phyloP scores from a whole-genome alignment of 352 stramenopile genomes.

The Phytophthora litchii region DNA sequence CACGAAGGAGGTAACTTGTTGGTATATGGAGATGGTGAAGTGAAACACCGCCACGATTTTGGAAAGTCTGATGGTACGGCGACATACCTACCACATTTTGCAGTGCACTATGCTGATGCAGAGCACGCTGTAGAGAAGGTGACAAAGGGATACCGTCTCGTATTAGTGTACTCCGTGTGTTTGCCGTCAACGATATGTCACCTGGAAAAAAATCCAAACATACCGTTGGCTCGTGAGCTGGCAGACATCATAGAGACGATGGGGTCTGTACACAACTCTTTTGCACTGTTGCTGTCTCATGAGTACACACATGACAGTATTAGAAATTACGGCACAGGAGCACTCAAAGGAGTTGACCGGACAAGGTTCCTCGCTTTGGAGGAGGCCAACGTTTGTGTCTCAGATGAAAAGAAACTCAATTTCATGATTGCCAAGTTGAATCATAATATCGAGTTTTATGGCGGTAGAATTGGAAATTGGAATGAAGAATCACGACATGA shows the following conservation, averaged over 20 bases:
- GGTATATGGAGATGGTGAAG: not conserved
- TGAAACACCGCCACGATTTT: not conserved
- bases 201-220: not conserved
- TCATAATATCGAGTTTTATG: not conserved
- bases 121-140: not conserved
- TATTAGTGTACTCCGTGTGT: not conserved
- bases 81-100: not conserved
- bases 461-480: not conserved
- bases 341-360: constrained; percentile 15
- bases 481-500: not conserved
- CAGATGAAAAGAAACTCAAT: not conserved
- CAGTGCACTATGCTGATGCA: not conserved
- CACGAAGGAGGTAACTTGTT: not conserved
- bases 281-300: not conserved
- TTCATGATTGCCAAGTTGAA: constrained; percentile 4
- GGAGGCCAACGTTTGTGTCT: not conserved
- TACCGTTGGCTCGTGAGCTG: not conserved
- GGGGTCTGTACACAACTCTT: not conserved
- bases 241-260: not conserved
- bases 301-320: not conserved
- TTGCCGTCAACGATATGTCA: not conserved
- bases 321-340: not conserved
- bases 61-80: not conserved
- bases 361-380: not conserved
- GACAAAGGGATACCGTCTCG: not conserved